Conservation (phyloP, 1,139 yeast genomes). For the Scheffersomyces titani region DNA sequence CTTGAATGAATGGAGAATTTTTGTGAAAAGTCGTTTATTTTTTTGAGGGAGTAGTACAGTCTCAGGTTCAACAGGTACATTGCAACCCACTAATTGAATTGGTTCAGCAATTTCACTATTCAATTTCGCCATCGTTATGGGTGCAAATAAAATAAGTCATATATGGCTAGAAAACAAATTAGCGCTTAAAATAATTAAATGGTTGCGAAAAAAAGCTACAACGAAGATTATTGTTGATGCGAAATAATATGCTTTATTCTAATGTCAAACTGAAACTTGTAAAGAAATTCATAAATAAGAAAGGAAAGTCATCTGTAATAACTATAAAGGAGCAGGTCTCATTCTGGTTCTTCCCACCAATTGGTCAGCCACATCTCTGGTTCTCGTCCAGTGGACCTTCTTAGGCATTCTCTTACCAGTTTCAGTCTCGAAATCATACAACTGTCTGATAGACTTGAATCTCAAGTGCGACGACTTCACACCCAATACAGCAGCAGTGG, state of each 20-base stretch:
- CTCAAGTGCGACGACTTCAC: conserved; percentile 74
- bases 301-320: neutral
- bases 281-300: conserved; percentile 6
- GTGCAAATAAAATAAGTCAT: conserved; percentile 2
- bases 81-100: neutral
- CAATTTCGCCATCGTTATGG: neutral
- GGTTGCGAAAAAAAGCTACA: neutral
- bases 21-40: neutral
- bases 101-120: neutral
- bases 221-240: neutral
- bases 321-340: neutral
- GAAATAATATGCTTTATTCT: neutral
- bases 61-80: conserved; percentile 1
- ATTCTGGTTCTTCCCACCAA: conserved; percentile 68
- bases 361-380: conserved; percentile 79
- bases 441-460: conserved; percentile 70
- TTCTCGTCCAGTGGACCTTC: conserved; percentile 76
- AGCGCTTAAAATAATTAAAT: neutral
- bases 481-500: conserved; percentile 86
- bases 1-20: conserved; percentile 13
- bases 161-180: neutral
- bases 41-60: neutral
- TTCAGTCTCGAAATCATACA: conserved; percentile 87
- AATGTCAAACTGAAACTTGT: neutral
- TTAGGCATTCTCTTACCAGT: conserved; percentile 83